Percentiles rank a stretch among this genome's conserved stretches.
These are phyloP conservation scores for Lantana camara DNA, from an alignment of 257 asterid genomes.

Conservation along the genomic window DNA sequence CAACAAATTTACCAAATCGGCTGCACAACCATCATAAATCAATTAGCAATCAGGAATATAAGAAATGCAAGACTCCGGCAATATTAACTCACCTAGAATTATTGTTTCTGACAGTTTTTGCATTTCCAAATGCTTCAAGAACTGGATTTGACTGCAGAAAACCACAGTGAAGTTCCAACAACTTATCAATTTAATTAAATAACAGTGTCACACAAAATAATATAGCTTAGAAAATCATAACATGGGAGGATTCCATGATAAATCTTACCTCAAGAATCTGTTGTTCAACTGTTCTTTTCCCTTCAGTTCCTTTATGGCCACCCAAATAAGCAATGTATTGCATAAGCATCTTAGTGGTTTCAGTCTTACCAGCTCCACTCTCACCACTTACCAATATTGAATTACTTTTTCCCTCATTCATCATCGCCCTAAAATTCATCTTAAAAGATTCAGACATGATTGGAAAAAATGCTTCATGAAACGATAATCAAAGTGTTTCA, in stretches of 20 bases:
- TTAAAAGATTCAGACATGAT: constrained; percentile 38
- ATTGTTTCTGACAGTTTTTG: constrained; percentile 92
- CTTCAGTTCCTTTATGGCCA: constrained; percentile 81
- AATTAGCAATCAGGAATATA: constrained; percentile 32
- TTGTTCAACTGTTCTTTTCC: constrained; percentile 84
- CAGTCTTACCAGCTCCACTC: constrained; percentile 97
- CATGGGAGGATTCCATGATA: constrained; percentile 16
- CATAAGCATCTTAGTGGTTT: constrained; percentile 97
- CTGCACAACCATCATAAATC: constrained; percentile 50
- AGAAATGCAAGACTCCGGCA: neutral
- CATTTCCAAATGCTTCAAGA: constrained; percentile 98
- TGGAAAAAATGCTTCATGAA: constrained; percentile 19
- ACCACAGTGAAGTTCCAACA: constrained; percentile 31
- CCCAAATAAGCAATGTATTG: constrained; percentile 88
- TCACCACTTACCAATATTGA: constrained; percentile 93
- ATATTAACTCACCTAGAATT: constrained; percentile 78
- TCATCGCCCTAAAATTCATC: constrained; percentile 71
- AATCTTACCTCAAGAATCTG: constrained; percentile 81
- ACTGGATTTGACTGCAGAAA: constrained; percentile 90
- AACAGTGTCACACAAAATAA: neutral
- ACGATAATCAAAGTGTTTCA: constrained; percentile 13
- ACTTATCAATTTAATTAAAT: constrained; percentile 11
- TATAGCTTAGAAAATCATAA: constrained; percentile 25
- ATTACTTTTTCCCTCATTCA: constrained; percentile 76
- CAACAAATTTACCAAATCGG: constrained; percentile 94